Conservation (phyloP, 2,329 filamentous ascomycete species). For the Scedosporium aurantiacum region DNA sequence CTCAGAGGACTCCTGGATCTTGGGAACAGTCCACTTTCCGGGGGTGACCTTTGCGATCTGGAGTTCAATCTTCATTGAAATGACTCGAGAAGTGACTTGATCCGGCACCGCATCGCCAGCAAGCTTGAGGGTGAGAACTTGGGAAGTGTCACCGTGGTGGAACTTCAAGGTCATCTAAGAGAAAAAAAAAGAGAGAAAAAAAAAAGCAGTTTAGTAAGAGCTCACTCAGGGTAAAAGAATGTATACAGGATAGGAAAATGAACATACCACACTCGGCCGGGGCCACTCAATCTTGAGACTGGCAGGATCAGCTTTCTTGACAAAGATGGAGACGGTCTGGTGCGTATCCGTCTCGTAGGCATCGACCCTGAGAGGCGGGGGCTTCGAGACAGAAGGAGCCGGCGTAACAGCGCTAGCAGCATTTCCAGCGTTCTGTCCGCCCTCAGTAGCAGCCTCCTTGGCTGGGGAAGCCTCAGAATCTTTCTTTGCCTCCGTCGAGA, state of each 20-base stretch:
- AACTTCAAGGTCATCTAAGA: not conserved
- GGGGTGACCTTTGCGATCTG: constrained; percentile 54
- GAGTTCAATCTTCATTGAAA: constrained; percentile 72
- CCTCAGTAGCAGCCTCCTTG: not conserved
- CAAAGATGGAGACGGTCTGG: constrained; percentile 30
- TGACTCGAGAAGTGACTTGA: constrained; percentile 46
- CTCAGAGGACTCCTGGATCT: not conserved
- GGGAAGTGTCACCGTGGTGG: not conserved
- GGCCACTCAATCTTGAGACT: constrained; percentile 26
- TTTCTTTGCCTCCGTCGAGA: constrained; percentile 1
- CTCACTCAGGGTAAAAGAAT: not conserved
- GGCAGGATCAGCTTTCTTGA: constrained; percentile 29
- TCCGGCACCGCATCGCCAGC: not conserved
- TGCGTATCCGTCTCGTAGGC: constrained; percentile 11
- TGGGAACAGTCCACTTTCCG: constrained; percentile 54
- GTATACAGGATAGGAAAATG: not conserved
- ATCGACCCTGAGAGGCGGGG: constrained; percentile 12
- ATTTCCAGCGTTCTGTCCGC: not conserved
- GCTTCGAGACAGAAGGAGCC: constrained; percentile 6
- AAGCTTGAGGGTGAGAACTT: not conserved
- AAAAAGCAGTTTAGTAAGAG: not conserved
- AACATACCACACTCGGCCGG: constrained; percentile 12
- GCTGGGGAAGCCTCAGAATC: not conserved
- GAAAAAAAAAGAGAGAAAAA: not conserved
- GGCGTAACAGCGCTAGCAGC: constrained; percentile 8